phyloP scores from a whole-genome alignment of 2,329 filamentous ascomycete species.

The Neofusicoccum umdonicola region DNA sequence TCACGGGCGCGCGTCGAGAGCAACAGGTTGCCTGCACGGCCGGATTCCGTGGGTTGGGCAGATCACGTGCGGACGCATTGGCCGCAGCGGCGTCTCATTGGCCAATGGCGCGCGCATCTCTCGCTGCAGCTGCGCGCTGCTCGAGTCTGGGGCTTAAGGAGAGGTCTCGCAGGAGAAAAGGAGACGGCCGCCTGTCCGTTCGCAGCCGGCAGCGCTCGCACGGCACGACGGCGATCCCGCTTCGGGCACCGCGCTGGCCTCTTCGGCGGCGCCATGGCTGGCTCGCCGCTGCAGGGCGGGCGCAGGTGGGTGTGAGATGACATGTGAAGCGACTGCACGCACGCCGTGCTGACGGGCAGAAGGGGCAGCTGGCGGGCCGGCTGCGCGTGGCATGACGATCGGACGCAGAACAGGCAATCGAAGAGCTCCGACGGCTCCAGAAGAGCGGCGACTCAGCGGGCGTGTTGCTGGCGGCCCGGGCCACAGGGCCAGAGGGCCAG shows the following conservation, averaged over 20 bases:
- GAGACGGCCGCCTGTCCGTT: not conserved
- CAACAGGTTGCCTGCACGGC: not conserved
- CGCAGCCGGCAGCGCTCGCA: not conserved
- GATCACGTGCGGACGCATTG: not conserved
- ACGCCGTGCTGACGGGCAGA: not conserved
- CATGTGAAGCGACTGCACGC: not conserved
- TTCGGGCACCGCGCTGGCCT: not conserved
- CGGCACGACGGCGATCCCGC: not conserved
- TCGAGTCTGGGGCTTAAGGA: conserved; percentile 9
- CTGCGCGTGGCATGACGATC: not conserved
- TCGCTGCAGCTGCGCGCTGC: not conserved
- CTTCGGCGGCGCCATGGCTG: too few relatives aligned
- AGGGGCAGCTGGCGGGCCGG: not conserved
- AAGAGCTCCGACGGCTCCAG: not conserved
- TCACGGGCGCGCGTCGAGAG: too few relatives aligned
- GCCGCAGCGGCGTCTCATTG: not conserved
- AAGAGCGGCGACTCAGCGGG: not conserved
- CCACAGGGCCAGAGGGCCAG: not conserved
- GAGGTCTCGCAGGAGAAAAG: not conserved
- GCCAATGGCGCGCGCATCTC: conserved; percentile 7
- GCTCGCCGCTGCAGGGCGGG: too few relatives aligned
- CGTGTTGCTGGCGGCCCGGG: not conserved
- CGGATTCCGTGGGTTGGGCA: not conserved
- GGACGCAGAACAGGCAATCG: not conserved
- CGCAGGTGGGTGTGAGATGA: not conserved